phyloP scores from a whole-genome alignment of 257 asterid genomes.

The Vinca minor region DNA sequence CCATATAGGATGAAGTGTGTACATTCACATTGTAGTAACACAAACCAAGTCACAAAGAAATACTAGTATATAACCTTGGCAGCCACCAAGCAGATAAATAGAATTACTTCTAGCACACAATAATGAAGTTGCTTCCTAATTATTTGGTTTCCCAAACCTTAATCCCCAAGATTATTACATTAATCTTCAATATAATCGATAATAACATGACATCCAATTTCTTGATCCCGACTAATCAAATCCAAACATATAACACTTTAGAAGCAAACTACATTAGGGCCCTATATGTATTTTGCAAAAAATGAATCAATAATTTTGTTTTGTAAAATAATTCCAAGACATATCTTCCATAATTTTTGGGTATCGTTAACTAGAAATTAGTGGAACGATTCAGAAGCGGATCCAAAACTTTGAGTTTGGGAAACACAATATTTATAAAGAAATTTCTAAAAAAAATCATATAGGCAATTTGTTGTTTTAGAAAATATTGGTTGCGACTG shows the following conservation, averaged over 20 bases:
- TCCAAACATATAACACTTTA: background rate
- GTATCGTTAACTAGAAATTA: too few species aligned
- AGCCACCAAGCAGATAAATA: background rate
- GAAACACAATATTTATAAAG: too few species aligned
- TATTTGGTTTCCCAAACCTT: background rate
- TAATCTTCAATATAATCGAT: background rate
- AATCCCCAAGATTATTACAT: background rate
- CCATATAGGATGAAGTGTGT: too few species aligned
- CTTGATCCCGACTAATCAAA: background rate
- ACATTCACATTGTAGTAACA: background rate
- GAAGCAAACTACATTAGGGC: background rate
- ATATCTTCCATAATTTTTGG: too few species aligned
- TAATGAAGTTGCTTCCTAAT: background rate
- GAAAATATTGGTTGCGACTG: too few species aligned
- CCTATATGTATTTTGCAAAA: background rate
- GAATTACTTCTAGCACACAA: background rate
- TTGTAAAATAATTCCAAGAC: background rate
- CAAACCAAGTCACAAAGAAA: background rate
- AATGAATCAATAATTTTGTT: too few species aligned
- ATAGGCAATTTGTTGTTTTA: too few species aligned
- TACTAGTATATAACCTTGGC: background rate
- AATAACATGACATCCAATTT: conserved; percentile 6
- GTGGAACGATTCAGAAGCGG: too few species aligned
- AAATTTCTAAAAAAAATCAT: too few species aligned
- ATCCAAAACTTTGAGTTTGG: too few species aligned